A percentile compares a stretch with the other conserved stretches of the same genome.
Conservation (phyloP, 2,329 filamentous ascomycete species). For the Fusarium incarnatum region DNA sequence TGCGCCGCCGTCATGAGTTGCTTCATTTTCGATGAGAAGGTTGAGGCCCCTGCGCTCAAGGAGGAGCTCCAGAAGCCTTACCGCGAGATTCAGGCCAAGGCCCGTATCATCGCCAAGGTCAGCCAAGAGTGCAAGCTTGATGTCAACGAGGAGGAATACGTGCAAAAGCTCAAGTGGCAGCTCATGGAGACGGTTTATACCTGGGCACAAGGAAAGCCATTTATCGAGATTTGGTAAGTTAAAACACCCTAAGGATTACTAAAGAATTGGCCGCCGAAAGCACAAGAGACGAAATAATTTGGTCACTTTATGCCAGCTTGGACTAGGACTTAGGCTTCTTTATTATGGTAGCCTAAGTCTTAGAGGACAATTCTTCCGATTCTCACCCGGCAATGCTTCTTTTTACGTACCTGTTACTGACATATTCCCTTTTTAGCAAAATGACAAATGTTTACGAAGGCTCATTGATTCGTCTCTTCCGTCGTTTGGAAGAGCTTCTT, state of each 20-base stretch:
- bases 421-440: constrained; percentile 70
- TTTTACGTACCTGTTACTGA: constrained; percentile 31
- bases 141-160: constrained; percentile 95
- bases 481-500: constrained; percentile 91
- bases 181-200: constrained; percentile 96
- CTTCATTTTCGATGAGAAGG: constrained; percentile 98
- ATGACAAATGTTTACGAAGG: constrained; percentile 99
- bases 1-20: constrained; percentile 88
- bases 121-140: constrained; percentile 93
- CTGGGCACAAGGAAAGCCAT: constrained; percentile 91
- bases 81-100: constrained; percentile 87
- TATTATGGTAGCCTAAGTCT: too few species aligned
- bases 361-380: not conserved
- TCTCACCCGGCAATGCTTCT: not conserved
- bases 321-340: too few species aligned
- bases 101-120: constrained; percentile 89
- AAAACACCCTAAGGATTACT: too few species aligned
- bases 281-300: too few species aligned
- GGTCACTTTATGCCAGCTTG: too few species aligned
- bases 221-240: constrained; percentile 93
- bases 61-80: constrained; percentile 90
- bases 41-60: constrained; percentile 79
- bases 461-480: constrained; percentile 94
- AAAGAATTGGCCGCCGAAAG: too few species aligned
- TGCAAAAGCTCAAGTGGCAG: constrained; percentile 89